Conservation (phyloP, 192 early-diverging fungal species). For the Lobosporangium transversale region DNA sequence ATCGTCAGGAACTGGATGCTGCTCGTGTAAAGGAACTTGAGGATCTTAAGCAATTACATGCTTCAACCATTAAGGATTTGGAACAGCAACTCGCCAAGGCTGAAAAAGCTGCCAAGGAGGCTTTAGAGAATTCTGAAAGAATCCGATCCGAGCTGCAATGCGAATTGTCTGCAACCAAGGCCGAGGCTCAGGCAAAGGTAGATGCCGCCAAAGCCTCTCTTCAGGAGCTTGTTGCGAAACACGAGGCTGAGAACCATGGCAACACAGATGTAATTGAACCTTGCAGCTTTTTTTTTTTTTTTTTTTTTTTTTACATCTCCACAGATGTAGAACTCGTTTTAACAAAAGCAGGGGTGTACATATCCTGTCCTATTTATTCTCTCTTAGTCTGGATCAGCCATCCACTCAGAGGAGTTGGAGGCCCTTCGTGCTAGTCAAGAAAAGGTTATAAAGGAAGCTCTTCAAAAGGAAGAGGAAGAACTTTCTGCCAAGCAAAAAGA, state of each 20-base stretch:
- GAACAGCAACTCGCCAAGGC: conserved; percentile 37
- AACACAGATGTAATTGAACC: conserved; percentile 9
- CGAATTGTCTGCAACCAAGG: conserved; percentile 20
- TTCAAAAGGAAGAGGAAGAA: conserved; percentile 29
- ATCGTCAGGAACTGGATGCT: conserved; percentile 33
- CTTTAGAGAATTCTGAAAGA: conserved; percentile 13
- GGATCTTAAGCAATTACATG: conserved; percentile 31
- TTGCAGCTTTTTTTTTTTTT: not conserved
- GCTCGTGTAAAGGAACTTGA: conserved; percentile 28
- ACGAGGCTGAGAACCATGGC: conserved; percentile 28
- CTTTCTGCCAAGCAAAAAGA: conserved; percentile 16
- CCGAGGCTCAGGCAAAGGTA: conserved; percentile 20
- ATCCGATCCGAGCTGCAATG: conserved; percentile 19
- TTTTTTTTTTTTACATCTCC: not conserved
- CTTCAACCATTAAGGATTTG: conserved; percentile 39
- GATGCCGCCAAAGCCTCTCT: conserved; percentile 32
- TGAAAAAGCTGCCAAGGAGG: conserved; percentile 34
- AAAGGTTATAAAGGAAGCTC: conserved; percentile 12
- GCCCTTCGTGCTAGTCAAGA: conserved; percentile 32
- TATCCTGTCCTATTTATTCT: too few relatives aligned
- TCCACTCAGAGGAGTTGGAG: conserved; percentile 19
- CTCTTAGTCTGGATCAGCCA: conserved; percentile 17
- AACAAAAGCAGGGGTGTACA: too few relatives aligned
- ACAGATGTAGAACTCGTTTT: too few relatives aligned
- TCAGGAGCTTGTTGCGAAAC: conserved; percentile 35